These are phyloP conservation scores for Fonsecaea monophora DNA, from an alignment of 2,329 filamentous ascomycete species.

Conservation along the genomic window DNA sequence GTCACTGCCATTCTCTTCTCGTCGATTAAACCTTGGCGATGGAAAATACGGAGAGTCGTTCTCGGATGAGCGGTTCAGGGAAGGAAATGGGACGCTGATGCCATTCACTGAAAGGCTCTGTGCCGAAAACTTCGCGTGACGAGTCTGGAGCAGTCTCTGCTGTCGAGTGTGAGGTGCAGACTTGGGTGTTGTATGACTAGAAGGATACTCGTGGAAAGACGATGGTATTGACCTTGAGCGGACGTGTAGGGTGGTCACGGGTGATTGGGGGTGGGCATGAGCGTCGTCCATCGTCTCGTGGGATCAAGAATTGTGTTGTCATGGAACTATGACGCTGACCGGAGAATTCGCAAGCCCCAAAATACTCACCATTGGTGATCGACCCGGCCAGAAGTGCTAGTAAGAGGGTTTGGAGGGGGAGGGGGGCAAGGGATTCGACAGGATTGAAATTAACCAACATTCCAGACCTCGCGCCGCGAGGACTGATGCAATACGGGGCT, in stretches of 20 bases:
- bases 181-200: slow-evolving; percentile 26
- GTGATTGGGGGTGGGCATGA: slow-evolving; percentile 31
- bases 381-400: slow-evolving; percentile 6
- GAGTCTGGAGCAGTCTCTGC: slow-evolving; percentile 36
- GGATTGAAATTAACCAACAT: slow-evolving; percentile 32
- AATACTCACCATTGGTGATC: slow-evolving; percentile 30
- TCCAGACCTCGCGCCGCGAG: slow-evolving; percentile 35
- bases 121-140: slow-evolving; percentile 38
- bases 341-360: slow-evolving; percentile 20
- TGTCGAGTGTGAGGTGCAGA: slow-evolving; percentile 36
- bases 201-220: slow-evolving; percentile 21
- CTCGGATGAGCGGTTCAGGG: slow-evolving; percentile 30
- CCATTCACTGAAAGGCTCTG: slow-evolving; percentile 37
- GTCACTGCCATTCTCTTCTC: slow-evolving; percentile 30
- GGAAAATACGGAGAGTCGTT: slow-evolving; percentile 25
- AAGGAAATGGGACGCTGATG: slow-evolving; percentile 34
- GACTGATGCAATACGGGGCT: slow-evolving; percentile 28
- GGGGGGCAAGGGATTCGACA: slow-evolving; percentile 23
- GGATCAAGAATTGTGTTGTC: slow-evolving; percentile 29
- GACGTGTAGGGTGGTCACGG: slow-evolving; percentile 21
- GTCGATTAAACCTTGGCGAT: slow-evolving; percentile 20
- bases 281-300: slow-evolving; percentile 32
- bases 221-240: slow-evolving; percentile 32
- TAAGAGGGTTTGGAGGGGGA: slow-evolving; percentile 2
- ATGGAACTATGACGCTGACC: slow-evolving; percentile 19